Conservation (phyloP, 805 yeast species). For the Cyberlindnera saturnus region DNA sequence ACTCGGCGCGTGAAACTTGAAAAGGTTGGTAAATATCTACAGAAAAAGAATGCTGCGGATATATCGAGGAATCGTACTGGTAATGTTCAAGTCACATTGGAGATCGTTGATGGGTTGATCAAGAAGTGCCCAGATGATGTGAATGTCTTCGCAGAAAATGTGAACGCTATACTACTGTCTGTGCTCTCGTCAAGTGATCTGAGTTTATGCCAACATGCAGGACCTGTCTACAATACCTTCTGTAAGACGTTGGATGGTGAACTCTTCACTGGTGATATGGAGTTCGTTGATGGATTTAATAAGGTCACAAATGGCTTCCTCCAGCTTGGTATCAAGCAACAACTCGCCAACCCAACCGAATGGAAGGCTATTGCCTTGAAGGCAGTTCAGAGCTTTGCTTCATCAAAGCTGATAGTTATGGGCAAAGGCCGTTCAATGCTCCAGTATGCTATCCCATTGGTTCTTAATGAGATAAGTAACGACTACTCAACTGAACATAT, state of each 20-base stretch:
- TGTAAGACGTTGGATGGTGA: constrained; percentile 52
- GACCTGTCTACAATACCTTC: constrained; percentile 41
- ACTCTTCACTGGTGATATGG: constrained; percentile 58
- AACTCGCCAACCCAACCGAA: constrained; percentile 28
- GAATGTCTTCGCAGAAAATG: constrained; percentile 71
- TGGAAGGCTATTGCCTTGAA: constrained; percentile 36
- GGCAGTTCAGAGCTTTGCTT: constrained; percentile 34
- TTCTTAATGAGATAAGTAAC: constrained; percentile 12
- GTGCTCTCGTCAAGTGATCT: constrained; percentile 55
- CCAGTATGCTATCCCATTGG: constrained; percentile 14
- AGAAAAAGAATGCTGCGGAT: constrained; percentile 56
- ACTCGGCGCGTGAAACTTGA: constrained; percentile 84
- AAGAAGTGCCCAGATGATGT: constrained; percentile 76
- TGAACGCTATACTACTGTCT: constrained; percentile 50
- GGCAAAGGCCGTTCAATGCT: constrained; percentile 13
- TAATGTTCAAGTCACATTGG: constrained; percentile 76
- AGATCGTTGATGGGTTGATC: constrained; percentile 62
- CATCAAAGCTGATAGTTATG: constrained; percentile 22
- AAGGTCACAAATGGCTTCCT: constrained; percentile 27
- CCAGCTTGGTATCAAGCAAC: constrained; percentile 6
- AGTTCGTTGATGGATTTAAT: constrained; percentile 44
- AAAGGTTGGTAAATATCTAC: constrained; percentile 71
- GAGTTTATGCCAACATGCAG: constrained; percentile 48
- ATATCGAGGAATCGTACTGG: constrained; percentile 60
- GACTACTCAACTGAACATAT: constrained; percentile 21